These are phyloP conservation scores for Penicillium sp. DNA, from an alignment of 2,329 filamentous ascomycete species.

Conservation along the genomic window DNA sequence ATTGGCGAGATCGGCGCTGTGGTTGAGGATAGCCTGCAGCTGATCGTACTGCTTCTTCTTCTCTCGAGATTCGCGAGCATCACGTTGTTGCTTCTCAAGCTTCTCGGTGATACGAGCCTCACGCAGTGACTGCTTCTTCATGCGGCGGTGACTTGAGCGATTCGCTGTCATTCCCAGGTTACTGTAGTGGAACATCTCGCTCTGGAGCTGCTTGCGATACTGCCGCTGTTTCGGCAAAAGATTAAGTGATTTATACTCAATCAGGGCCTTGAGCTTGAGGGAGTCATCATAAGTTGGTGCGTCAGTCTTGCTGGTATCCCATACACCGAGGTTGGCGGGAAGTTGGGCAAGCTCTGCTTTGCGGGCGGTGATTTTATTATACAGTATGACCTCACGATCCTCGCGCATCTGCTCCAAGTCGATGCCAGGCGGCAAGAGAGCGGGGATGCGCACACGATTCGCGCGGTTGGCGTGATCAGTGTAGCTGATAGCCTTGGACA, in stretches of 20 bases:
- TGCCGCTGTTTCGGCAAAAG: conserved; percentile 85
- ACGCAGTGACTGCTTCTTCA: conserved; percentile 95
- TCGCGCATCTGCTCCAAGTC: conserved; percentile 82
- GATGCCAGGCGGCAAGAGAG: conserved; percentile 82
- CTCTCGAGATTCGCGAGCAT: conserved; percentile 91
- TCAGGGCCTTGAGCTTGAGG: conserved; percentile 83
- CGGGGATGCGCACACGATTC: conserved; percentile 77
- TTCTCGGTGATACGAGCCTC: conserved; percentile 98
- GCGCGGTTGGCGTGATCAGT: conserved; percentile 52
- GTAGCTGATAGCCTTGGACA: conserved; percentile 43
- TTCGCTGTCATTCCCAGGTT: conserved; percentile 98
- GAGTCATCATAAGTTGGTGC: conserved; percentile 71
- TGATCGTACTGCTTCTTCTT: conserved; percentile 97
- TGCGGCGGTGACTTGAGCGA: conserved; percentile 80
- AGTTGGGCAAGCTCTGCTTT: conserved; percentile 80
- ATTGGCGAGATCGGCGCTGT: conserved; percentile 73
- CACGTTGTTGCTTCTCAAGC: conserved; percentile 96
- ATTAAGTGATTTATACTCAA: conserved; percentile 89
- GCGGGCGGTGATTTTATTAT: conserved; percentile 83
- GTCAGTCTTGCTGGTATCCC: conserved; percentile 72
- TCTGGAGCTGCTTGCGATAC: conserved; percentile 80
- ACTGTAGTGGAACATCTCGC: conserved; percentile 92
- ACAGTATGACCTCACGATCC: conserved; percentile 82
- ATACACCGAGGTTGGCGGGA: conserved; percentile 80
- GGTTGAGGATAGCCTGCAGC: conserved; percentile 78